These are phyloP conservation scores for Basipetospora chlamydospora DNA, from an alignment of 2,329 filamentous ascomycete species.

Conservation along the genomic window DNA sequence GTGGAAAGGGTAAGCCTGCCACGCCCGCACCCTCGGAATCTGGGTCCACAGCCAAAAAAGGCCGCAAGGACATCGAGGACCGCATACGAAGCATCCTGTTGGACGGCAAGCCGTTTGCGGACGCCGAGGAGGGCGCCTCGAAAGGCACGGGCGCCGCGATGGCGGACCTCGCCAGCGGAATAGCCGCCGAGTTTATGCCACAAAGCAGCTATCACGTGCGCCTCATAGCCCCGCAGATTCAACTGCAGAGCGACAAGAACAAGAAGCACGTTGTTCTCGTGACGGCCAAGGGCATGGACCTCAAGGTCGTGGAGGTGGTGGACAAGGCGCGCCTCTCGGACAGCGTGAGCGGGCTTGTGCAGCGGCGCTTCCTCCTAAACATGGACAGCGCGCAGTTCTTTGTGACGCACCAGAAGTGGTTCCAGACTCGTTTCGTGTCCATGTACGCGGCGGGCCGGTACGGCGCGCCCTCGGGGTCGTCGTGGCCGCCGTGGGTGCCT, in stretches of 20 bases:
- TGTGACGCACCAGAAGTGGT: constrained; percentile 85
- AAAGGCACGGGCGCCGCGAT: constrained; percentile 3
- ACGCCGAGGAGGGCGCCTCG: constrained; percentile 38
- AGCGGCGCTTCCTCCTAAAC: constrained; percentile 81
- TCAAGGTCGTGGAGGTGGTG: constrained; percentile 96
- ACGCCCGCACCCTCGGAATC: neutral
- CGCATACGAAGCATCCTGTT: constrained; percentile 73
- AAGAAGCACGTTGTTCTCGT: constrained; percentile 93
- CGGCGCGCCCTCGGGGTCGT: constrained; percentile 66
- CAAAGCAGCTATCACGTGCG: constrained; percentile 92
- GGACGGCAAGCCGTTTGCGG: constrained; percentile 72
- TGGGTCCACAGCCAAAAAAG: constrained; percentile 28
- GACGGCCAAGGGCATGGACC: constrained; percentile 92
- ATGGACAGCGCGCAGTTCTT: constrained; percentile 99
- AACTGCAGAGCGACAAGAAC: constrained; percentile 97
- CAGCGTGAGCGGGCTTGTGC: constrained; percentile 85
- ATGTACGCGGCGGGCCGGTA: constrained; percentile 93
- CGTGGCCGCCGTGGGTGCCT: constrained; percentile 97
- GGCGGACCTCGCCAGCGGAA: constrained; percentile 51
- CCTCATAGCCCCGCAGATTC: constrained; percentile 92
- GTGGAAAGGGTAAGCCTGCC: constrained; percentile 12
- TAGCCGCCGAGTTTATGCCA: constrained; percentile 74
- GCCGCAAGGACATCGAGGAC: constrained; percentile 57
- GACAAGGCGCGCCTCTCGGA: constrained; percentile 88
- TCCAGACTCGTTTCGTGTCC: constrained; percentile 68